phyloP scores from a whole-genome alignment of 306 rosid species.

The Styphnolobium japonicum region DNA sequence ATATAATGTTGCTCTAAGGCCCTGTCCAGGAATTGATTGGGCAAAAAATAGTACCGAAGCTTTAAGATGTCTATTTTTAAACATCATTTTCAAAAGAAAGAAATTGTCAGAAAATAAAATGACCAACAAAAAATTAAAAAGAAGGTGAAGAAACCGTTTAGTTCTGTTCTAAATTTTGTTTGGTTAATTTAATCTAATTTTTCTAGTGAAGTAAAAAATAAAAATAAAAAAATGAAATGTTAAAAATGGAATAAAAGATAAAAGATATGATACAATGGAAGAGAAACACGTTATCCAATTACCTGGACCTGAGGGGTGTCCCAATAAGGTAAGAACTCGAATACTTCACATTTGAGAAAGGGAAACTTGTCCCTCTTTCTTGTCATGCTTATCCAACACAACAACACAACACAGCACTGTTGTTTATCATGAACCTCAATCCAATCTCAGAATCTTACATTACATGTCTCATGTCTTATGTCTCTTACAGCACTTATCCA shows the following conservation, averaged over 20 bases:
- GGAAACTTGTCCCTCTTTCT: neutral
- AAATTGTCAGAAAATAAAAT: neutral
- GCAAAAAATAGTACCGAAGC: neutral
- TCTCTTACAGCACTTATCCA: neutral
- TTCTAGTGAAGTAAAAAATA: no score
- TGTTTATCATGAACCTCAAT: constrained; percentile 10
- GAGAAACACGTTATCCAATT: neutral
- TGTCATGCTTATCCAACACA: constrained; percentile 28
- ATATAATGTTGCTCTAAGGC: neutral
- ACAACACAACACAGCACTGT: neutral
- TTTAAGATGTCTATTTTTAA: neutral
- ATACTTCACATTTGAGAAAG: constrained; percentile 4
- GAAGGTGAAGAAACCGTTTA: neutral
- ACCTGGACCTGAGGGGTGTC: neutral
- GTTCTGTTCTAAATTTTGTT: neutral
- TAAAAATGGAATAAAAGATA: neutral
- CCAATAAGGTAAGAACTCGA: neutral
- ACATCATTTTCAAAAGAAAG: neutral
- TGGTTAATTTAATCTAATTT: no score
- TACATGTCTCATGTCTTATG: neutral
- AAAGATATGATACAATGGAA: neutral
- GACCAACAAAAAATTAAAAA: neutral
- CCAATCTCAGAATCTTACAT: constrained; percentile 18
- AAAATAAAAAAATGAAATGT: neutral
- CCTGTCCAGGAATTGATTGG: neutral